These are phyloP conservation scores for Globomyces sp. DNA, from an alignment of 371 early-diverging fungal genomes.

Conservation along the genomic window DNA sequence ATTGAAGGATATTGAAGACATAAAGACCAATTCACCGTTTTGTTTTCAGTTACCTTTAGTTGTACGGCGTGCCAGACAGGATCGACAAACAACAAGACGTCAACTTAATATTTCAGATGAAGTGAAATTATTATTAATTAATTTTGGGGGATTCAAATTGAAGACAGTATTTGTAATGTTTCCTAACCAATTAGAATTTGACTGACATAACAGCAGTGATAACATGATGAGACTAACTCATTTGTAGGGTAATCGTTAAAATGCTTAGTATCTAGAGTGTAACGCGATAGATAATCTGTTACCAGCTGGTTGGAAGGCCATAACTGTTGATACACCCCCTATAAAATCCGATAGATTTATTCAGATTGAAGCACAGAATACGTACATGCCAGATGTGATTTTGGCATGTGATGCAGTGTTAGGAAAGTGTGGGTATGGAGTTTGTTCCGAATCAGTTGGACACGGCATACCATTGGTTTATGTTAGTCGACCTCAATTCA, in stretches of 20 bases:
- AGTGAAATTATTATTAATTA: slow-evolving; percentile 63
- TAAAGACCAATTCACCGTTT: slow-evolving; percentile 26
- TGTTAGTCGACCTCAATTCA: slow-evolving; percentile 74
- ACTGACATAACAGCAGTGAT: no score
- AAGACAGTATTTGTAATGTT: background rate
- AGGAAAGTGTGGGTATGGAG: slow-evolving; percentile 80
- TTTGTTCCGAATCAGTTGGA: slow-evolving; percentile 77
- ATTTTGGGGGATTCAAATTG: slow-evolving; percentile 62
- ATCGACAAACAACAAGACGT: slow-evolving; percentile 55
- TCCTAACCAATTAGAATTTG: background rate
- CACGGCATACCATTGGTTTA: slow-evolving; percentile 71
- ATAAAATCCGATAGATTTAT: slow-evolving; percentile 51
- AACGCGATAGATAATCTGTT: slow-evolving; percentile 30
- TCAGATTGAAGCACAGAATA: slow-evolving; percentile 23
- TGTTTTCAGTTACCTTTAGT: slow-evolving; percentile 61
- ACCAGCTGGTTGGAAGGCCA: slow-evolving; percentile 74
- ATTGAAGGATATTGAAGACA: background rate
- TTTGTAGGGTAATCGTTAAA: slow-evolving; percentile 16
- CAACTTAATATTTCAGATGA: slow-evolving; percentile 59
- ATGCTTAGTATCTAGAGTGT: slow-evolving; percentile 47
- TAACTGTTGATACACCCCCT: slow-evolving; percentile 62
- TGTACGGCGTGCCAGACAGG: slow-evolving; percentile 50
- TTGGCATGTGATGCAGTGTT: slow-evolving; percentile 72
- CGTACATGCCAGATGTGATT: slow-evolving; percentile 72
- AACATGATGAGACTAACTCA: no score